phyloP scores from a whole-genome alignment of 768 basidiomycete species.

The Tricholoma sp. region DNA sequence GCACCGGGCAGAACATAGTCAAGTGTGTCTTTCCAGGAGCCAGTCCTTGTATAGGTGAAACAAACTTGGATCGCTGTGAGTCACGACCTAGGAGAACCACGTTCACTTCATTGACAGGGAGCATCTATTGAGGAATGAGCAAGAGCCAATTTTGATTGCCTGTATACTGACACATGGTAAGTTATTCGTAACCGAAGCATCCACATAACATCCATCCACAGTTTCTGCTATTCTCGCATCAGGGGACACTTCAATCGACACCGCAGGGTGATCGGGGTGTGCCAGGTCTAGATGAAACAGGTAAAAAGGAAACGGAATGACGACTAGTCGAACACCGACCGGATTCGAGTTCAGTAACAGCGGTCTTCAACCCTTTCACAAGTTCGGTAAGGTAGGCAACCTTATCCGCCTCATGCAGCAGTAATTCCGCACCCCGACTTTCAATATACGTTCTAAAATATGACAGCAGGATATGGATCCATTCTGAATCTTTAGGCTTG shows the following conservation, averaged over 20 bases:
- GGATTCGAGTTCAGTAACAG: conserved; percentile 48
- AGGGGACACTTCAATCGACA: conserved; percentile 46
- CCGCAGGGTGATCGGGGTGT: conserved; percentile 64
- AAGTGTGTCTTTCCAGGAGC: conserved; percentile 54
- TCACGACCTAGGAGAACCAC: conserved; percentile 62
- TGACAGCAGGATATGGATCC: conserved; percentile 73
- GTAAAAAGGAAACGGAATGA: background rate
- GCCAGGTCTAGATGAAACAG: conserved; percentile 46
- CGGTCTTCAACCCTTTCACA: conserved; percentile 41
- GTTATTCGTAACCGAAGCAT: conserved; percentile 56
- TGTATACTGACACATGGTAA: conserved; percentile 66
- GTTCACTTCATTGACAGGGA: conserved; percentile 59
- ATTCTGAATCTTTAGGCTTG: conserved; percentile 65
- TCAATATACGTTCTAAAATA: conserved; percentile 70
- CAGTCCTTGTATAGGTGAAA: conserved; percentile 35
- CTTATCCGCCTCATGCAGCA: conserved; percentile 49
- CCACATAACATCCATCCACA: conserved; percentile 62
- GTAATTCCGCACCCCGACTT: conserved; percentile 44
- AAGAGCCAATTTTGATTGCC: background rate
- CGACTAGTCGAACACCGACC: conserved; percentile 31
- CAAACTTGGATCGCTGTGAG: conserved; percentile 56
- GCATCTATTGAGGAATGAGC: conserved; percentile 33
- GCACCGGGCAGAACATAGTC: conserved; percentile 68
- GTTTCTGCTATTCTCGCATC: conserved; percentile 48
- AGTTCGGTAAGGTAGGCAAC: conserved; percentile 47